phyloP scores from a whole-genome alignment of 129 eudicot genomes.

The Dittrichia graveolens region DNA sequence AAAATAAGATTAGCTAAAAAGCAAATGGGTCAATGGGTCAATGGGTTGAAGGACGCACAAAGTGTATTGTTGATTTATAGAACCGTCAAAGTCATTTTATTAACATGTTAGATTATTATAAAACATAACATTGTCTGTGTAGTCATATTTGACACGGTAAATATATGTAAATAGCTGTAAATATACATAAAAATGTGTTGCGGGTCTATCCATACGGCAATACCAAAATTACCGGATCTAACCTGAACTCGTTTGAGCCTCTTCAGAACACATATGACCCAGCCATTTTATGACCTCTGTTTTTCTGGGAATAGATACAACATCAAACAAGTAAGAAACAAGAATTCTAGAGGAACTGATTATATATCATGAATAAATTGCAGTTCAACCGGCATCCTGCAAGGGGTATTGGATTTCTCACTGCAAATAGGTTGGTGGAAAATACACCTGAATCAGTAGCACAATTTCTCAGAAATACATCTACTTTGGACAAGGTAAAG shows the following conservation, averaged over 20 bases:
- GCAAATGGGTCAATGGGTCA: background rate
- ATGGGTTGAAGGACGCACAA: background rate
- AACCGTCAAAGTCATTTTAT: background rate
- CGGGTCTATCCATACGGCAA: background rate
- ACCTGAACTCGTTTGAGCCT: background rate
- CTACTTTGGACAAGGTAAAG: constrained; percentile 77
- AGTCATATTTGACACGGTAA: background rate
- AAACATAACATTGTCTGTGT: background rate
- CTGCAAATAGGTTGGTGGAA: constrained; percentile 79
- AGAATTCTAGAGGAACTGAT: constrained; percentile 18
- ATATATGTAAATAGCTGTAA: background rate
- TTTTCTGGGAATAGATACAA: background rate
- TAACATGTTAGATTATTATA: background rate
- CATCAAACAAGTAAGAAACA: background rate
- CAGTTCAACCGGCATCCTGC: constrained; percentile 86
- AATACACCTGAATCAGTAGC: constrained; percentile 83
- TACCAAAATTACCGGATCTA: background rate
- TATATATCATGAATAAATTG: constrained; percentile 19
- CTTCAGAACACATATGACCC: background rate
- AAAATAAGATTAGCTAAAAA: background rate
- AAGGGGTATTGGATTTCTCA: constrained; percentile 72
- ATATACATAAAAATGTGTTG: background rate
- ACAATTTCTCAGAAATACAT: constrained; percentile 70
- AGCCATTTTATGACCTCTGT: background rate
- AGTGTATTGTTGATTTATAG: background rate